These are phyloP conservation scores for Smallanthus sonchifolius DNA, from an alignment of 129 eudicot species.

Conservation along the genomic window DNA sequence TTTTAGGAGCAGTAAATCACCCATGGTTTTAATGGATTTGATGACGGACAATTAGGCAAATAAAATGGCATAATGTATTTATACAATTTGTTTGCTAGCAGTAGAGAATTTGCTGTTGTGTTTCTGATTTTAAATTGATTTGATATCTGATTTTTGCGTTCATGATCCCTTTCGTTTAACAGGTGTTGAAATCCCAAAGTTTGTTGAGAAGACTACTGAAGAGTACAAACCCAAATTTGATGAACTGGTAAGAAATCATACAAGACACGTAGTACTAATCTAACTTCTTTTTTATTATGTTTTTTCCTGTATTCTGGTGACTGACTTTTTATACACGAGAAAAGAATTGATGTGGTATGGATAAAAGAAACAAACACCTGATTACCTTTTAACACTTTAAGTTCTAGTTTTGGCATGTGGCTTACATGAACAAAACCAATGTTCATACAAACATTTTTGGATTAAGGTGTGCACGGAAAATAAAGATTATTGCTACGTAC, in stretches of 20 bases:
- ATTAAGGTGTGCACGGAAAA: not conserved
- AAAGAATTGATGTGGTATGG: not conserved
- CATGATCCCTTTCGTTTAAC: not conserved
- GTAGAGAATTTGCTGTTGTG: not conserved
- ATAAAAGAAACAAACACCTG: not conserved
- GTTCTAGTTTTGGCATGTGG: not conserved
- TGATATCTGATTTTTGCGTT: not conserved
- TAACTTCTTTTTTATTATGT: not conserved
- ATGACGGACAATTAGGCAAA: not conserved
- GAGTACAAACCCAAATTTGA: constrained; percentile 86
- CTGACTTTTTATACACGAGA: not conserved
- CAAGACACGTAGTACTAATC: not conserved
- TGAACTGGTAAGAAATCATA: constrained; percentile 54
- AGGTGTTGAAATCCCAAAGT: constrained; percentile 87
- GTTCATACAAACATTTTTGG: not conserved
- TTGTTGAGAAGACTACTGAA: constrained; percentile 79
- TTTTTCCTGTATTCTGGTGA: not conserved
- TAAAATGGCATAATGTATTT: not conserved
- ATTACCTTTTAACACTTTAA: not conserved
- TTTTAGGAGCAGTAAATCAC: not conserved
- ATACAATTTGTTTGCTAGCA: not conserved
- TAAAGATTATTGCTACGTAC: not conserved
- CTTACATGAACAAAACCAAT: not conserved
- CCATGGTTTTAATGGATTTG: not conserved
- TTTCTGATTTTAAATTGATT: not conserved